These are phyloP conservation scores for Cyberlindnera mrakii DNA, from an alignment of 805 yeast genomes.

Conservation along the genomic window DNA sequence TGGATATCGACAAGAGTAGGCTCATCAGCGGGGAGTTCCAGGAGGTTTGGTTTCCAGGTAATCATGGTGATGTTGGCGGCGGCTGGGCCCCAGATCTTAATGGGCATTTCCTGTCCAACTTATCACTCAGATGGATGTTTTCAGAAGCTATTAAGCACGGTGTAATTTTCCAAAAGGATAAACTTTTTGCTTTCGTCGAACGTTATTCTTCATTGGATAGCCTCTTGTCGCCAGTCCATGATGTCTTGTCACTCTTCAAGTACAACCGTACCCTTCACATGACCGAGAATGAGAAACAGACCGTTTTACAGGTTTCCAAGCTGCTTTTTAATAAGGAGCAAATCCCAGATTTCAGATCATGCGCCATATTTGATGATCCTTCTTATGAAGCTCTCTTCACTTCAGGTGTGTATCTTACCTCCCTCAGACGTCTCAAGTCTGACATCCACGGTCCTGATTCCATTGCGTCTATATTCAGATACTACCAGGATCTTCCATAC, in stretches of 20 bases:
- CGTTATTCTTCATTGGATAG: constrained; percentile 36
- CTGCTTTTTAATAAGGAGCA: constrained; percentile 2
- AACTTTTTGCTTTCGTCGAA: constrained; percentile 34
- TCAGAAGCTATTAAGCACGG: constrained; percentile 48
- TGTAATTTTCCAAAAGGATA: constrained; percentile 36
- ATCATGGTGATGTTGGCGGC: constrained; percentile 67
- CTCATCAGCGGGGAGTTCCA: constrained; percentile 29
- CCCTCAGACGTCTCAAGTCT: constrained; percentile 11
- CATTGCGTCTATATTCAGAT: constrained; percentile 9
- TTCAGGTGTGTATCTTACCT: constrained; percentile 13
- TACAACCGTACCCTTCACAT: constrained; percentile 11
- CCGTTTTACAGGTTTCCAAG: constrained; percentile 9
- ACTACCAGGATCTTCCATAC: constrained; percentile 17
- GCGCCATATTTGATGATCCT: constrained; percentile 6
- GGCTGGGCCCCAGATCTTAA: constrained; percentile 48
- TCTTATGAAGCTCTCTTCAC: constrained; percentile 11
- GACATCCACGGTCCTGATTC: constrained; percentile 3
- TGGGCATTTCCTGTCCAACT: constrained; percentile 40
- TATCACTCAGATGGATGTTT: constrained; percentile 58
- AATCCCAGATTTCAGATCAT: constrained; percentile 17
- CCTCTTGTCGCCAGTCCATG: constrained; percentile 46
- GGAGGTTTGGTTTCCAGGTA: constrained; percentile 66
- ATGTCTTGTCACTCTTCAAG: constrained; percentile 31
- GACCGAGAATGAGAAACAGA: constrained; percentile 5
- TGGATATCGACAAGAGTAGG: constrained; percentile 21